Evolutionary conservation across 306 rosid species (phyloP), one percentile per base, ranked within the genome.

Genomic region (Carpinus fangiana): DNA sequence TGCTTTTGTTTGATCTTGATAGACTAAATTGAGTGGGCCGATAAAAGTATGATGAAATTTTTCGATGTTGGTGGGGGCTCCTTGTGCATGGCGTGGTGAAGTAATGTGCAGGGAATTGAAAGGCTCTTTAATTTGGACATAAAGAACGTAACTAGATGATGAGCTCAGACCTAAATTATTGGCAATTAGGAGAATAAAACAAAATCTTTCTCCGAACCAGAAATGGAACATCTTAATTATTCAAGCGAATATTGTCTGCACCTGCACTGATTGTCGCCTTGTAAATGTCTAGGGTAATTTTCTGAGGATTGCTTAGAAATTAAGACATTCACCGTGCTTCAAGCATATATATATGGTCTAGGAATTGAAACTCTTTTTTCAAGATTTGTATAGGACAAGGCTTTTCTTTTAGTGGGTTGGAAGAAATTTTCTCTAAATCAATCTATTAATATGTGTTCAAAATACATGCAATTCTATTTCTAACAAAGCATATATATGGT

Each of bases 101-200:
- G 65, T 23, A 59, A 59, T 31, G 36, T 59, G n/a, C n/a, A n/a
- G 3, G 66, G 18, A 23, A 60, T 23, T 23, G 66, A 60, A 64
- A 64, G 20, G 45, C 12, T 41, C 43, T 23, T 23, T 23, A 23
- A 23, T 41, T 41, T 41, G 7, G 45, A 41, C 45, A 41, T 41
- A 41, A 41, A 41, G 45, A 41, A 41, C 45, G 7, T 6, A 41
- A 0, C 12, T 34, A 34, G 16, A 64, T 34, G 46, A 34, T 64
- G 70, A 64, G 47, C 70, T 64, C 47, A 64, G 7, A 34, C 13
- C 47, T 34, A 36, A 64, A 64, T 64, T 64, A 64, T 16, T 64
- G 47, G 47, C 70, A 12, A n/a, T n/a, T n/a, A 3, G 5, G 12
- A 64, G 46, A 34, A 64, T 31, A 34, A 36, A 36, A 64, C 70